Evolutionary conservation across 2,329 filamentous ascomycete genomes (phyloP).

Genomic region (Diaporthe longicolla): DNA sequence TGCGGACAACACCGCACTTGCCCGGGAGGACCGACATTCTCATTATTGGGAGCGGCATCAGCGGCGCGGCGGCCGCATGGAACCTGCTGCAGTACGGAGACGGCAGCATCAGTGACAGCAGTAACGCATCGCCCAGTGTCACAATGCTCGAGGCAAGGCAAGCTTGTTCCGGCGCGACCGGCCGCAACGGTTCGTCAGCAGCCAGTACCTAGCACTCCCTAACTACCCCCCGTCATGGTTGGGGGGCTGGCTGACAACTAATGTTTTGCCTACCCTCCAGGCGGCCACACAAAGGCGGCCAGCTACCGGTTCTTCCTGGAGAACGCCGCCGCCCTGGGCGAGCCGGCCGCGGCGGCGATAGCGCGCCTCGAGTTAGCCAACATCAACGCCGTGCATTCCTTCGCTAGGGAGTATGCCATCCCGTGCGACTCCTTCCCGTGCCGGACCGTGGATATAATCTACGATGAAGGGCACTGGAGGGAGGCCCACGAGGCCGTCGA

Average conservation of each 20-base stretch:
- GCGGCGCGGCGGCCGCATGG: constrained; percentile 71
- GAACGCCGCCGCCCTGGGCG: constrained; percentile 61
- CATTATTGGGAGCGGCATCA: constrained; percentile 76
- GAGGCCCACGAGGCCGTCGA: constrained; percentile 56
- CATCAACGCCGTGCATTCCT: constrained; percentile 68
- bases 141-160: constrained; percentile 77
- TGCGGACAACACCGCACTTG: constrained; percentile 63
- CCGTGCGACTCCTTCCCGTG: constrained; percentile 64
- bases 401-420: constrained; percentile 64
- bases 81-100: constrained; percentile 57
- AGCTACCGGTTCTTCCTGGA: constrained; percentile 64
- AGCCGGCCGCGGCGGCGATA: constrained; percentile 63
- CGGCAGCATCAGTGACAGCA: neutral
- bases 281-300: constrained; percentile 60
- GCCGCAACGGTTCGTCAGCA: constrained; percentile 65
- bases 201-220: neutral
- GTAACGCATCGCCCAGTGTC: constrained; percentile 54
- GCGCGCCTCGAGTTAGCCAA: constrained; percentile 66
- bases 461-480: constrained; percentile 61
- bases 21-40: constrained; percentile 70
- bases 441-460: constrained; percentile 71
- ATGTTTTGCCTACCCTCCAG: constrained; percentile 44
- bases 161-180: constrained; percentile 76
- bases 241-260: neutral
- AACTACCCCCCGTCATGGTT: neutral